Conservation (phyloP, 164 flowering plant species). For the Vitis vinifera region ASM3070453v1 NC_081816.1:12084501-12085000, state of each 20-base stretch:
- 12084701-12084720: neutral
- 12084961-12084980: conserved; percentile 81
- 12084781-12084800: conserved; percentile 76
- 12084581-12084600: too few species aligned
- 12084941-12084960: conserved; percentile 82
- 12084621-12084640: too few species aligned
- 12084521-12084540: too few species aligned
- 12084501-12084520: too few species aligned
- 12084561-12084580: too few species aligned
- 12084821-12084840: conserved; percentile 83
- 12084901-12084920: conserved; percentile 87
- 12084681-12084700: too few species aligned
- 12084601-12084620: too few species aligned
- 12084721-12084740: neutral
- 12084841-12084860: conserved; percentile 94
- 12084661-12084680: too few species aligned
- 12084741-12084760: neutral
- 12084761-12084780: conserved; percentile 54
- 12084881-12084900: conserved; percentile 84
- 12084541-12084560: too few species aligned
- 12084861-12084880: conserved; percentile 98
- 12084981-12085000: conserved; percentile 96
- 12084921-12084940: conserved; percentile 84
- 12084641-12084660: too few species aligned
- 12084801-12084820: conserved; percentile 77